Conservation (phyloP, 257 asterid species). For the Scutellaria minor region DNA sequence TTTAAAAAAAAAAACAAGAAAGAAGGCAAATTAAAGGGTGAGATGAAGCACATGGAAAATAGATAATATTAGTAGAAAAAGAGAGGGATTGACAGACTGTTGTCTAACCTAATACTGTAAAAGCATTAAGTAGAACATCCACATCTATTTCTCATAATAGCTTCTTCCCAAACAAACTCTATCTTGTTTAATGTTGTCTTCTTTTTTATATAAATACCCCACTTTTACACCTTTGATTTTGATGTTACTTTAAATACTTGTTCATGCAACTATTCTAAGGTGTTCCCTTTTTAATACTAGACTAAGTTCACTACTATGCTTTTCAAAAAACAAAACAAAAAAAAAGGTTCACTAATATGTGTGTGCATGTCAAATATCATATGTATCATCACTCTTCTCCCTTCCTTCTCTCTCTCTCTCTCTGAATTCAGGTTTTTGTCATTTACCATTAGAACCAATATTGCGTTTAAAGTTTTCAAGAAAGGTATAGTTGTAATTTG, state of each 20-base stretch:
- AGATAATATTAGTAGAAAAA: neutral
- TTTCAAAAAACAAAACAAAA: no score
- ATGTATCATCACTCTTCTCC: neutral
- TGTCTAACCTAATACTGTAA: slow-evolving; percentile 16
- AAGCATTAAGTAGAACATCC: neutral
- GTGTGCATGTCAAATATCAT: neutral
- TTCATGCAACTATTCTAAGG: neutral
- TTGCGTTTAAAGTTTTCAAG: neutral
- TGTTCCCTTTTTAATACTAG: slow-evolving; percentile 1
- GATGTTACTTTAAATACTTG: slow-evolving; percentile 1
- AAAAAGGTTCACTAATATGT: no score
- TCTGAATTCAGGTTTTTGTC: neutral
- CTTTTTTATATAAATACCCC: neutral
- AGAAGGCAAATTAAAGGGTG: neutral
- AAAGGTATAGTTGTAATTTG: neutral
- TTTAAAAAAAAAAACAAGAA: neutral
- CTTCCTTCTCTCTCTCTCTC: no score
- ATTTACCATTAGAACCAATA: no score
- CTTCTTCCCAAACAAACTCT: slow-evolving; percentile 1
- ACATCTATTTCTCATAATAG: slow-evolving; percentile 12
- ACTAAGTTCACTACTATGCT: no score
- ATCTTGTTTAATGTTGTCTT: neutral
- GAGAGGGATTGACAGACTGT: neutral
- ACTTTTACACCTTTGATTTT: neutral
- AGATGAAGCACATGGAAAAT: slow-evolving; percentile 26